Percentiles rank a stretch among this genome's conserved stretches.
Conservation (phyloP, 495 filamentous ascomycete genomes). For the Pseudevernia furfuracea region DNA sequence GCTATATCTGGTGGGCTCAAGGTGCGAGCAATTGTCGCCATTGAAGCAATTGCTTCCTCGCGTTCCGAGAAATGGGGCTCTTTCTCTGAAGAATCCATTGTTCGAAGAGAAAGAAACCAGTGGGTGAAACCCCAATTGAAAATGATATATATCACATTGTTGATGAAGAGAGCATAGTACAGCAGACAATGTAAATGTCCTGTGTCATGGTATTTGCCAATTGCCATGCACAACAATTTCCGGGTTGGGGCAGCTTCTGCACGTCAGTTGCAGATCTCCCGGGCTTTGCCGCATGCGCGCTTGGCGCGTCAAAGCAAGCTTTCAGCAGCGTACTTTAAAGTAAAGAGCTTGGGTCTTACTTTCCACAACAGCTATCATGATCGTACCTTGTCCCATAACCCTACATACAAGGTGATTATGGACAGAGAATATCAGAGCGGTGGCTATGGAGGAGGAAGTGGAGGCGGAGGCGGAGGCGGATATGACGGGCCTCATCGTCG, state of each 20-base stretch:
- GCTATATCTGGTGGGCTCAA: neutral
- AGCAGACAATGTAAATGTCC: neutral
- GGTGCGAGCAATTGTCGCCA: neutral
- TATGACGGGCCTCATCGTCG: conserved; percentile 26
- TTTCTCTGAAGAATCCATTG: neutral
- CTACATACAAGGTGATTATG: conserved; percentile 20
- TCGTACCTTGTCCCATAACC: neutral
- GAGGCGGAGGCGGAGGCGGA: conserved; percentile 21
- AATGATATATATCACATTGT: neutral
- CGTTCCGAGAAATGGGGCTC: neutral
- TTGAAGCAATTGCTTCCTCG: neutral
- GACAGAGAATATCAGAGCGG: conserved; percentile 31
- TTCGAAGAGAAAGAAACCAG: neutral
- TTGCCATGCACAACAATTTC: neutral
- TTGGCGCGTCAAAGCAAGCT: neutral
- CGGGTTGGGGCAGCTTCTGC: neutral
- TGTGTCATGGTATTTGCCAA: neutral
- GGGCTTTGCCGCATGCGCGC: neutral
- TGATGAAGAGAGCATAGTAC: neutral
- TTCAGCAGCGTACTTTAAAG: neutral
- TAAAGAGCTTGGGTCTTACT: neutral
- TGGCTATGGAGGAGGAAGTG: conserved; percentile 20
- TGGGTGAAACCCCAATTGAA: neutral
- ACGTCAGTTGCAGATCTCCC: conserved; percentile 2
- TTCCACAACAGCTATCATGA: neutral